Evolutionary conservation across 257 asterid genomes (phyloP), one percentile per base, ranked within the genome.

Genomic region (Anisodus acutangulus): DNA sequence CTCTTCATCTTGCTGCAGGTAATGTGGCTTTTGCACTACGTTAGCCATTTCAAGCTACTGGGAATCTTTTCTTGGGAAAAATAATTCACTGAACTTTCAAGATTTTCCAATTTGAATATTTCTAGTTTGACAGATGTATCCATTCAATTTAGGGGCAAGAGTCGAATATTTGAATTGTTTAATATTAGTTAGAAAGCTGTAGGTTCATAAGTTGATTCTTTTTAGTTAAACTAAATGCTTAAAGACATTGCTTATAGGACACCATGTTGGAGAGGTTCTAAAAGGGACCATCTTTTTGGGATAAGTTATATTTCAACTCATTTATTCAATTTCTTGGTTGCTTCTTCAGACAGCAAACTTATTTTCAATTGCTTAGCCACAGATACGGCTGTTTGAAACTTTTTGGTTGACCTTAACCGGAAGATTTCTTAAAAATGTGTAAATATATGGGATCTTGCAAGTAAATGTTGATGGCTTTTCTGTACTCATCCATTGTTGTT

Each of bases 231-330:
- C 47, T 49, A 19, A 72, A 66, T 31, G 72, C 11, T 31, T 66
- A 26, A 66, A 72, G 58, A 19, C 60, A 19, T 49, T 19, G 80
- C 19, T 74, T 74, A 74, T 5, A 57, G 72, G 74, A 80, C 11
- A 39, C 58, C 39, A 16, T 59, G 2, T 80, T 39, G 17, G 45
- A 6, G 39, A 19, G 74, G 71, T 41, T 37, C 8, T 31, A 43
- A 80, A 80, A 39, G 74, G 69, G 49, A 11, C 79, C 8, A 55
- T n/a, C 51, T 79, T 35, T 69, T 37, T 79, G 82, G 82, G 49
- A 41, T 13, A 31, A 79, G 35, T 55, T 10, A 57, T 59, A 35
- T 41, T 53, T 79, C 68, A 35, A 53, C 68, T 79, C 45, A 13
- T 9, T 54, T 78, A 66, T 78, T 37, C 37, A 68, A 37, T 68